A percentile compares a stretch with the other conserved stretches of the same genome.
Conservation (phyloP, 1,139 yeast genomes). For the Taiozyma onychis region DNA sequence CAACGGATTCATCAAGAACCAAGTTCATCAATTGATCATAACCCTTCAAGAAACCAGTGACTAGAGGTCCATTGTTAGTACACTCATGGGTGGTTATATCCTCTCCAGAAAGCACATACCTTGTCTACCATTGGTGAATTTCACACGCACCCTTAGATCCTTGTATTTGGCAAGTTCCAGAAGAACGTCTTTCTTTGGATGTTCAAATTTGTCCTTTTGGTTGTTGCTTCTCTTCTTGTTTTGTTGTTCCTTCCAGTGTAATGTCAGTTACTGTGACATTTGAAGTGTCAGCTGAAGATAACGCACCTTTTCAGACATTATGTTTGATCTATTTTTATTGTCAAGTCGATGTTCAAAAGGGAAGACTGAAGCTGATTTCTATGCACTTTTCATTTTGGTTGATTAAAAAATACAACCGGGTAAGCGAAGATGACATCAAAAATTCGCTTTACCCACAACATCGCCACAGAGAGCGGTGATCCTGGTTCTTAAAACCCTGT, state of each 20-base stretch:
- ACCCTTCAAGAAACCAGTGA: constrained; percentile 77
- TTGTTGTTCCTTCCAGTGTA: constrained; percentile 22
- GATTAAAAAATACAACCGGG: not conserved
- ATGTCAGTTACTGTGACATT: not conserved
- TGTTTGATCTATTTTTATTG: not conserved
- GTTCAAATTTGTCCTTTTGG: constrained; percentile 49
- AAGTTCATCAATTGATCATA: constrained; percentile 91
- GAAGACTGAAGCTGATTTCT: not conserved
- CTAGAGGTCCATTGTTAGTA: constrained; percentile 27
- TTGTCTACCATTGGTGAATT: constrained; percentile 82
- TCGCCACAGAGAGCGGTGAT: not conserved
- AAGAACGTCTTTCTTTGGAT: constrained; percentile 84
- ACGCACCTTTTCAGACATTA: constrained; percentile 8
- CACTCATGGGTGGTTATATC: not conserved
- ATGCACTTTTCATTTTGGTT: not conserved
- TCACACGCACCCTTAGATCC: constrained; percentile 69
- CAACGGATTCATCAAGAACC: constrained; percentile 80
- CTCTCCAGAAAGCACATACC: constrained; percentile 18
- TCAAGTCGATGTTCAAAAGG: constrained; percentile 3
- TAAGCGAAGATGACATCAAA: not conserved
- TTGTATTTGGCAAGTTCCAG: constrained; percentile 74
- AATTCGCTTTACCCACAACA: not conserved
- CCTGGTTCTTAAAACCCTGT: not conserved
- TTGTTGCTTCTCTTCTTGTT: constrained; percentile 22
- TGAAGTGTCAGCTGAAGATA: too few species aligned